Evolutionary conservation across 352 stramenopile genomes (phyloP), one percentile per base, ranked within the genome.

Genomic region (Paralagenidium karlingii): DNA sequence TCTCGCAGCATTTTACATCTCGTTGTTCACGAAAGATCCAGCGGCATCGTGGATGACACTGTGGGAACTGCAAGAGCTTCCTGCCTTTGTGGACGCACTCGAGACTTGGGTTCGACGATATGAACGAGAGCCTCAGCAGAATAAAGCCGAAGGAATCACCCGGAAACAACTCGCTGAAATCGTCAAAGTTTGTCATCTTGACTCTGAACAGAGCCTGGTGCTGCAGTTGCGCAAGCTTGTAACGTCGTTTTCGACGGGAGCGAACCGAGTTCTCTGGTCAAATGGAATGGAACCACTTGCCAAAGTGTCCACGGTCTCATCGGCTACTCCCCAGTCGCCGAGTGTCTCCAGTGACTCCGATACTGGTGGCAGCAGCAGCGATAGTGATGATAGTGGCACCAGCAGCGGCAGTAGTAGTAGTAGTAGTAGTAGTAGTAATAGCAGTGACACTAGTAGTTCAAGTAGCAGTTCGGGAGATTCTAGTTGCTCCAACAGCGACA

Each of bases 1-100:
- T 39, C 54, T 58, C 1, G 59, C 45, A 5, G 51, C 37, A 11
- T 42, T 46, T 33, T 68, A 68, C 36, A 47, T 45, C 18, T 47
- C 42, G 33, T 49, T 45, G 24, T 21, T 64, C 7, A 30, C 28
- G 24, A 56, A 27, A 21, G 53, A 38, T 34, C 45, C 39, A 25
- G 45, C 24, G n/a, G 22, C 44, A 15, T 20, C 61, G 16, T 55
- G 27, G 15, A 53, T n/a, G n/a, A n/a, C n/a, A n/a, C n/a, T 40
- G 31, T 64, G 45, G 45, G 58, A 68, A 21, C 40, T 34, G 34
- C 31, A 36, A 5, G 41, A 52, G 1, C 34, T 64, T 15, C 19
- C 27, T 8, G 33, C 42, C n/a, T 38, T 68, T 5, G 29, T 62
- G 6, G 24, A 38, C 3, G 45, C 31, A 15, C 36, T 64, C 7